Conservation (phyloP, 1,139 yeast species). For the Meyerozyma athensensis region DNA sequence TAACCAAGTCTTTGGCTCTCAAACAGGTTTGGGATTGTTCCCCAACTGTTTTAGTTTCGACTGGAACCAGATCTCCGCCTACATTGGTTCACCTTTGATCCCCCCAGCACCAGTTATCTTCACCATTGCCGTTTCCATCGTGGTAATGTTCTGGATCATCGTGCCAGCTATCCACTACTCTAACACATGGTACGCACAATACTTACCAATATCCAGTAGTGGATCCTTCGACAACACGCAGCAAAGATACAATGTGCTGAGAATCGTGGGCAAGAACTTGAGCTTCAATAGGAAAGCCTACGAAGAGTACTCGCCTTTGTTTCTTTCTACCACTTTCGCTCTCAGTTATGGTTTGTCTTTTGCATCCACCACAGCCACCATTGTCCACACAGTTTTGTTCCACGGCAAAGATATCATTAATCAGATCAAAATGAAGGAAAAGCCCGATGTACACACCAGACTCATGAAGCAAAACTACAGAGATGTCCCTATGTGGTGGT, state of each 20-base stretch:
- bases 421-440: constrained; percentile 39
- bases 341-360: constrained; percentile 59
- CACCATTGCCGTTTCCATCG: constrained; percentile 36
- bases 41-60: constrained; percentile 39
- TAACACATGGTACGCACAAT: constrained; percentile 41
- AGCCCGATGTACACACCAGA: constrained; percentile 59
- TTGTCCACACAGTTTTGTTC: constrained; percentile 50
- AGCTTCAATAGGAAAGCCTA: constrained; percentile 47
- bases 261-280: constrained; percentile 38
- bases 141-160: constrained; percentile 35
- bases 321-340: constrained; percentile 59
- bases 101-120: constrained; percentile 59
- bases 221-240: constrained; percentile 37
- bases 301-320: constrained; percentile 54
- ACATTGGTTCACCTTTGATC: constrained; percentile 60
- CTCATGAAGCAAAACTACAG: constrained; percentile 51
- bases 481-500: constrained; percentile 71
- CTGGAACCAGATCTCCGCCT: constrained; percentile 49
- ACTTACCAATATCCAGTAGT: constrained; percentile 39
- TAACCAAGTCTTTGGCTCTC: constrained; percentile 58
- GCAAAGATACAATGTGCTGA: constrained; percentile 29
- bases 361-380: constrained; percentile 58
- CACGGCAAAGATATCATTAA: constrained; percentile 50
- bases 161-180: constrained; percentile 41
- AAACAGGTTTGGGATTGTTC: constrained; percentile 57